A percentile compares a stretch with the other conserved stretches of the same genome.
Evolutionary conservation across 2,329 filamentous ascomycete species (phyloP).

Genomic region (Bisporella sp.): DNA sequence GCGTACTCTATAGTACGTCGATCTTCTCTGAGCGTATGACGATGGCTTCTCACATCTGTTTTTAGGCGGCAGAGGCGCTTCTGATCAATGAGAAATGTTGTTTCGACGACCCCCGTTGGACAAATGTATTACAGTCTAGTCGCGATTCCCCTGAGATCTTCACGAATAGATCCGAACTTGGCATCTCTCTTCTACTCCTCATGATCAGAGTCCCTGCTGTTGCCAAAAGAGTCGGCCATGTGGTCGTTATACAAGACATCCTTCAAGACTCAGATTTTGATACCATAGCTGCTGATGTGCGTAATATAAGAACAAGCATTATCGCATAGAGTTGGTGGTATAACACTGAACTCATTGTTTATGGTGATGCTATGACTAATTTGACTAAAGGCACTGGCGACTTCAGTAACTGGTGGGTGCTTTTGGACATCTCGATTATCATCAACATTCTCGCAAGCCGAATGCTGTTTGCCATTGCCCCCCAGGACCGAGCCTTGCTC

Average conservation of each 20-base stretch:
- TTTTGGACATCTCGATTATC: slow-evolving; percentile 1
- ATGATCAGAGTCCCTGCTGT: neutral
- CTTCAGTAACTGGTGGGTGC: slow-evolving; percentile 2
- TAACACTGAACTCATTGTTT: neutral
- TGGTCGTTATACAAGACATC: slow-evolving; percentile 1
- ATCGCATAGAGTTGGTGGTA: slow-evolving; percentile 1
- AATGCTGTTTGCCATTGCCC: neutral
- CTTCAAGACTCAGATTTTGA: slow-evolving; percentile 3
- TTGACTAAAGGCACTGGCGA: neutral
- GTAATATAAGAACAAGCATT: neutral
- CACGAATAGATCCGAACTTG: slow-evolving; percentile 1
- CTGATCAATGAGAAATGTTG: slow-evolving; percentile 5
- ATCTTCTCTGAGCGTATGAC: neutral
- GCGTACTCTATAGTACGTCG: slow-evolving; percentile 3
- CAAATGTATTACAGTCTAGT: neutral
- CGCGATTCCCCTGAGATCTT: neutral
- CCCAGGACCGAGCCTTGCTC: slow-evolving; percentile 1
- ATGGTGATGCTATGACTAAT: neutral
- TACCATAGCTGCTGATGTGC: neutral
- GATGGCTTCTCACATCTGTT: neutral
- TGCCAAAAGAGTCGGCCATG: slow-evolving; percentile 1
- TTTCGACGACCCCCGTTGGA: slow-evolving; percentile 3
- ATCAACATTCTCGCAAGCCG: slow-evolving; percentile 1
- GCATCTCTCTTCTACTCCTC: slow-evolving; percentile 3
- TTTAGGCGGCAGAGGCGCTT: neutral